Evolutionary conservation across 139 green algal genomes (phyloP).

Genomic region (Haematococcus sp.): DNA sequence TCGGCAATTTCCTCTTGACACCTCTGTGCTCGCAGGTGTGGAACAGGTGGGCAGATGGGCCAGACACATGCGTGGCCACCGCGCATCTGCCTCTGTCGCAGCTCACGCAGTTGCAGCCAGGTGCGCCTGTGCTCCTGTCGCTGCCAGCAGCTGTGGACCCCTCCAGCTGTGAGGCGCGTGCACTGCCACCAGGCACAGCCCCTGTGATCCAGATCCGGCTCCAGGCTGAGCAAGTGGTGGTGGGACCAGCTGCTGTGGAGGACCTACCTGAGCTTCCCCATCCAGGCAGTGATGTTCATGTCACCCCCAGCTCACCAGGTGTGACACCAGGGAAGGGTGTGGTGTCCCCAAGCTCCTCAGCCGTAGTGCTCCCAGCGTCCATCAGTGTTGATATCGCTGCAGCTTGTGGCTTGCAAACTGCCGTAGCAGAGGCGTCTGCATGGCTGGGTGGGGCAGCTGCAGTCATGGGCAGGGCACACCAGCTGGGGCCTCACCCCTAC

Average conservation of each 20-base stretch:
- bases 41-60: slow-evolving; percentile 10
- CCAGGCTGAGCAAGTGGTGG: slow-evolving; percentile 8
- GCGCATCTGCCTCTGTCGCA: neutral
- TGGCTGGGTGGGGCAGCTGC: slow-evolving; percentile 33
- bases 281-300: too few species aligned
- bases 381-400: slow-evolving; percentile 37
- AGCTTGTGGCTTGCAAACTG: slow-evolving; percentile 42
- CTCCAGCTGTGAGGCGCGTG: neutral
- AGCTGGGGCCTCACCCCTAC: slow-evolving; percentile 52
- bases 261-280: neutral
- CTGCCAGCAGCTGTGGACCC: neutral
- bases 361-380: too few species aligned
- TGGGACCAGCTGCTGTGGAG: neutral
- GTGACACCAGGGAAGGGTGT: too few species aligned
- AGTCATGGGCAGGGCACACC: slow-evolving; percentile 31
- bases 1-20: too few species aligned
- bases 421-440: slow-evolving; percentile 28
- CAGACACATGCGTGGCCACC: neutral
- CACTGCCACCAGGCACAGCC: neutral
- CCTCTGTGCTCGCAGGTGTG: slow-evolving; percentile 4
- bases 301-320: too few species aligned
- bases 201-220: neutral
- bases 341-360: too few species aligned
- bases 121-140: neutral
- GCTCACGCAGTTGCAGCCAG: neutral